Percentiles rank a stretch among this genome's conserved stretches.
Evolutionary conservation across 345 rosid genomes (phyloP).

Genomic region (Eucalyptus camaldulensis): DNA sequence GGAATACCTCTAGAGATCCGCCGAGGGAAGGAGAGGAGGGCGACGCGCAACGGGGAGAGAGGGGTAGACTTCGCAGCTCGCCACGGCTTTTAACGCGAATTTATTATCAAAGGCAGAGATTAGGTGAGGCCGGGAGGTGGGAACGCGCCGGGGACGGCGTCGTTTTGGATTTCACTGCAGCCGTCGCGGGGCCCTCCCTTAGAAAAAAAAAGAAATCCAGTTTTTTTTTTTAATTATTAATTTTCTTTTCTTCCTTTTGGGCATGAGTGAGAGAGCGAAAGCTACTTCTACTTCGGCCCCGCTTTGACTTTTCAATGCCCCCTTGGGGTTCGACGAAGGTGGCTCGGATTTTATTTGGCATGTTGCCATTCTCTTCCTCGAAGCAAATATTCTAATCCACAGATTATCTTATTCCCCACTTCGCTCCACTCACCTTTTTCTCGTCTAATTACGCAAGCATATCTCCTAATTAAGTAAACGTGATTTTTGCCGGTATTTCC

Average conservation of each 20-base stretch:
- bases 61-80: neutral
- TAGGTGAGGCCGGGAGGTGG: neutral
- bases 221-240: neutral
- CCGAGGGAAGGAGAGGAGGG: neutral
- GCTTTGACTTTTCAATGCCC: neutral
- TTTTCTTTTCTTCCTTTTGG: neutral
- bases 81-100: rapidly evolving
- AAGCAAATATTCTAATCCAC: too few relatives aligned
- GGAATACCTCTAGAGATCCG: neutral
- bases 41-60: neutral
- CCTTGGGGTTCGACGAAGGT: neutral
- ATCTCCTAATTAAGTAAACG: neutral
- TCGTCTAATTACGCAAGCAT: neutral
- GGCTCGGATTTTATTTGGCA: neutral
- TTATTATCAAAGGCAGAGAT: neutral
- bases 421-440: neutral
- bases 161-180: neutral
- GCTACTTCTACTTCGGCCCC: neutral
- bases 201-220: neutral
- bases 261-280: neutral
- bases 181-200: neutral
- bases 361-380: neutral
- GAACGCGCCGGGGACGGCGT: neutral
- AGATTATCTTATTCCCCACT: neutral
- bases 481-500: neutral